Base-by-base conservation (phyloP, 352 stramenopile species). In the Phytophthora uliginosa region DNA sequence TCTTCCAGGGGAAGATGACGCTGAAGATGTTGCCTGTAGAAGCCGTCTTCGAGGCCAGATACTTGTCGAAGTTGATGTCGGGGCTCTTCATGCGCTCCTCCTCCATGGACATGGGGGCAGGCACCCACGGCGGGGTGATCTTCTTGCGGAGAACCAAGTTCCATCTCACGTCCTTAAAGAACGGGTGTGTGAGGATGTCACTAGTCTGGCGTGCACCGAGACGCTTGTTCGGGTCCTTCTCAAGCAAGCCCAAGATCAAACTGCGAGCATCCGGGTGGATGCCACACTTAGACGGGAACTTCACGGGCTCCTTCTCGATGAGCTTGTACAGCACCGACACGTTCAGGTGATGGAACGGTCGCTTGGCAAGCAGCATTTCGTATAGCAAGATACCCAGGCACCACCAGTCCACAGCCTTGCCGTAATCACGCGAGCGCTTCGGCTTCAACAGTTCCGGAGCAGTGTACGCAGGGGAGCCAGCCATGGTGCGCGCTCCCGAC, bases 291-390 rank as follows among this genome's bases (percentile, higher is more conserved):
- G 80, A 81, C 26, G 90, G 89, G 71, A 98, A 97, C 69, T 94
- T 94, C 15, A 98, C 87, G 0, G 86, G 80, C 57, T 95, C 87
- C 66, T 96, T 94, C 66, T 97, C 86, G 34, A 98, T 98, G 9
- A 97, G 77, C 68, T 97, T 93, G 79, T 98, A 98, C 53, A 98
- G 77, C 56, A 95, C 87, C 55, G 93, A 97, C 33, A 96, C 87
- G 70, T 98, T 98, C 50, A 93, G 53, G 55, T 96, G 90, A 76
- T 98, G 95, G 78, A 98, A 98, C 58, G 93, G 93, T 59, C 93
- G 93, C 69, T 95, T 94, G 6, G 93, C 93, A 59, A 96, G 83
- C 59, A 97, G 65, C 93, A 98, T 98, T 73, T 98, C 93, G 76
- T 97, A 98, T 48, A 98, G 77, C 38, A 98, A 68, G 51, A 98